phyloP scores from a whole-genome alignment of 352 stramenopile species.

The Phytophthora sp. region DNA sequence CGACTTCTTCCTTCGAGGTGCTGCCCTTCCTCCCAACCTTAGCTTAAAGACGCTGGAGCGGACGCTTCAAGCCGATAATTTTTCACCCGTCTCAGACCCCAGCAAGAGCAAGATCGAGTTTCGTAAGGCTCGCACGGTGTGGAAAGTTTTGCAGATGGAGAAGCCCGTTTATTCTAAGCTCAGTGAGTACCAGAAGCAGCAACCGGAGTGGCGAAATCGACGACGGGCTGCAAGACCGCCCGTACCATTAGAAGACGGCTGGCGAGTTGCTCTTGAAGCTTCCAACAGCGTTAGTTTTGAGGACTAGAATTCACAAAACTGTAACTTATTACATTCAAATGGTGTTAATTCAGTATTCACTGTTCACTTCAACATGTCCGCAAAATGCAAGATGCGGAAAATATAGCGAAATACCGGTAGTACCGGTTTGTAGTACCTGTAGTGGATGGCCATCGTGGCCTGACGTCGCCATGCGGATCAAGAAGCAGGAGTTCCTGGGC shows the following conservation, averaged over 20 bases:
- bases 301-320: slow-evolving; percentile 3
- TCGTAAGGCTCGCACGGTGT: slow-evolving; percentile 58
- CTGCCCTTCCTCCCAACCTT: slow-evolving; percentile 35
- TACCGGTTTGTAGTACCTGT: slow-evolving; percentile 22
- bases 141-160: slow-evolving; percentile 72
- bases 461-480: slow-evolving; percentile 15
- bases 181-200: slow-evolving; percentile 39
- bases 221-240: slow-evolving; percentile 8
- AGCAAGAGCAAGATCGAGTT: slow-evolving; percentile 86
- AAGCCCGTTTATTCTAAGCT: slow-evolving; percentile 59
- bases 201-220: slow-evolving; percentile 2
- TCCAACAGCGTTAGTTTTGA: slow-evolving; percentile 10
- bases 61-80: slow-evolving; percentile 47
- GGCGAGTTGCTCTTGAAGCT: slow-evolving; percentile 12
- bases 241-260: slow-evolving; percentile 15
- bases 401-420: slow-evolving; percentile 31
- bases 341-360: too few relatives aligned
- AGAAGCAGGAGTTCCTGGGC: slow-evolving; percentile 80
- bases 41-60: slow-evolving; percentile 39
- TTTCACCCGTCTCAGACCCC: slow-evolving; percentile 68
- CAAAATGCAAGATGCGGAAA: too few relatives aligned
- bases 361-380: too few relatives aligned
- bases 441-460: background rate
- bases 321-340: slow-evolving; percentile 19
- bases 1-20: slow-evolving; percentile 62